These are phyloP conservation scores for Talaromyces islandicus DNA, from an alignment of 2,329 filamentous ascomycete species.

Conservation along the genomic window DNA sequence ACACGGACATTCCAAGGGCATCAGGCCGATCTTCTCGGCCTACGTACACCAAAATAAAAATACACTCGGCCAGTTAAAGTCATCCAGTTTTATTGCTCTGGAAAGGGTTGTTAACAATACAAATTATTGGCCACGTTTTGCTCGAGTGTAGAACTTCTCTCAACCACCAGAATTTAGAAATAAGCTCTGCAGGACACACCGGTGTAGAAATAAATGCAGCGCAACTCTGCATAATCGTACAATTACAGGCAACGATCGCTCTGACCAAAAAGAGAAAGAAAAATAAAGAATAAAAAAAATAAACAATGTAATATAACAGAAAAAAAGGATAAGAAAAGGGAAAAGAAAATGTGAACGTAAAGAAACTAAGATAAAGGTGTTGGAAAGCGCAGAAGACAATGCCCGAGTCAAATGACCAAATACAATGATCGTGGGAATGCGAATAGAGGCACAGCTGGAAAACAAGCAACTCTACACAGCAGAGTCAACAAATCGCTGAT, in stretches of 20 bases:
- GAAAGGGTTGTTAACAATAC: neutral
- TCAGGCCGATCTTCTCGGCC: neutral
- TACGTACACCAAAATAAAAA: neutral
- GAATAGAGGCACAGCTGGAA: neutral
- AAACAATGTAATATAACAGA: constrained; percentile 12
- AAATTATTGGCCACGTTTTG: neutral
- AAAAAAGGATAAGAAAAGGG: constrained; percentile 6
- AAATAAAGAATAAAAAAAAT: constrained; percentile 7
- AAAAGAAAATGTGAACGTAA: neutral
- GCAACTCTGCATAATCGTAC: constrained; percentile 12
- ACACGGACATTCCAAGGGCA: neutral
- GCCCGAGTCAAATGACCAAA: neutral
- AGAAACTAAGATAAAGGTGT: constrained; percentile 9
- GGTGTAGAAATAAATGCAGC: constrained; percentile 1
- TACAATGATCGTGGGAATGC: neutral
- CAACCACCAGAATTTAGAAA: neutral
- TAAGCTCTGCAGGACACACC: neutral
- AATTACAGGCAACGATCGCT: constrained; percentile 12
- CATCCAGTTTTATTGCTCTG: neutral
- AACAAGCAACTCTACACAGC: neutral
- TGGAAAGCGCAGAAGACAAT: constrained; percentile 8
- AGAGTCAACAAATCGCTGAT: neutral
- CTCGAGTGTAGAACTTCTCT: neutral
- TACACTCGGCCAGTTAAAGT: neutral
- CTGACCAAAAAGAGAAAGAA: constrained; percentile 9